Evolutionary conservation across 2,329 filamentous ascomycete species (phyloP).

Genomic region (Penicillium carneum): DNA sequence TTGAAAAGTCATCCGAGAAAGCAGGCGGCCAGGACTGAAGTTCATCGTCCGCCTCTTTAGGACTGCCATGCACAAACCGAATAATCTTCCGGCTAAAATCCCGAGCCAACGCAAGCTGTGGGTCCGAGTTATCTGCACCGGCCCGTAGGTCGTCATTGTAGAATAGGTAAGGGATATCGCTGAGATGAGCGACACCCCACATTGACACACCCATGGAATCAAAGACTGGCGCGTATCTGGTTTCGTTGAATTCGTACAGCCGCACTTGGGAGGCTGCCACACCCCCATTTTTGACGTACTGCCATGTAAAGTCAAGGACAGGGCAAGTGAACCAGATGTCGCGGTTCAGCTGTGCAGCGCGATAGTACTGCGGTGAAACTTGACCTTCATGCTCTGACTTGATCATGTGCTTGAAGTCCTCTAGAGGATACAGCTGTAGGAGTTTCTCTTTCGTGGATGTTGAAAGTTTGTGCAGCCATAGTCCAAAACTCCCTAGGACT

Average conservation of each 20-base stretch:
- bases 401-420: background rate
- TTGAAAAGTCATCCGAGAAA: background rate
- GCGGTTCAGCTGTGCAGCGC: background rate
- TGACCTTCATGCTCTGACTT: background rate
- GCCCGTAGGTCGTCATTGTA: constrained; percentile 25
- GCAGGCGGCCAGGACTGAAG: background rate
- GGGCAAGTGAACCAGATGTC: background rate
- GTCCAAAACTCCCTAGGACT: background rate
- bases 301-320: background rate
- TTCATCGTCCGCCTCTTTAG: background rate
- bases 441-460: background rate
- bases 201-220: constrained; percentile 43
- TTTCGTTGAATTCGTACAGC: constrained; percentile 33
- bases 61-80: background rate
- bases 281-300: background rate
- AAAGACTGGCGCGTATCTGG: constrained; percentile 37
- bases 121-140: background rate
- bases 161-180: constrained; percentile 46
- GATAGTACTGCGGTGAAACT: background rate
- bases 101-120: background rate
- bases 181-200: constrained; percentile 46
- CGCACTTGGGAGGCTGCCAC: background rate
- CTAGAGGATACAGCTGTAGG: background rate
- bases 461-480: background rate
- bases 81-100: background rate